phyloP scores from a whole-genome alignment of 2,329 filamentous ascomycete genomes.

The Fusarium sp. region DNA sequence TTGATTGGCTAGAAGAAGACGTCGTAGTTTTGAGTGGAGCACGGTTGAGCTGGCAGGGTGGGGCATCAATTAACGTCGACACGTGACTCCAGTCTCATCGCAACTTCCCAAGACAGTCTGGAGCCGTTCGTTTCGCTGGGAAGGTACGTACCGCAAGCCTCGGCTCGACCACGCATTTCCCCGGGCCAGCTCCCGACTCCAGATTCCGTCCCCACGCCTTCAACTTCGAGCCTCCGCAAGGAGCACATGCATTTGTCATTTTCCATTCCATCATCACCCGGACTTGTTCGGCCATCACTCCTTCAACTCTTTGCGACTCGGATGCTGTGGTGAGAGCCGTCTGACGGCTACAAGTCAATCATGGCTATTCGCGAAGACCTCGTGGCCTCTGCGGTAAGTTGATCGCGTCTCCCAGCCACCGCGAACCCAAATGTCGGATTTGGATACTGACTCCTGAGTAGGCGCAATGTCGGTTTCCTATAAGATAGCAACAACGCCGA shows the following conservation, averaged over 20 bases:
- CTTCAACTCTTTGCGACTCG: conserved; percentile 13
- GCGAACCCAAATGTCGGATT: conserved; percentile 2
- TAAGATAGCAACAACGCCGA: neutral
- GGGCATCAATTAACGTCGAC: neutral
- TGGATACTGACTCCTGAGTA: conserved; percentile 32
- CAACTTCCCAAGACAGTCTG: neutral
- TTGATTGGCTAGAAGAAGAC: conserved; percentile 42
- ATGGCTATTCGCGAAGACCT: conserved; percentile 96
- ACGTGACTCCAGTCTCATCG: conserved; percentile 18
- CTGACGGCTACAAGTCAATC: conserved; percentile 40
- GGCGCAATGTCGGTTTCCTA: conserved; percentile 55
- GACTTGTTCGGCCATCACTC: conserved; percentile 3
- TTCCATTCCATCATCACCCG: conserved; percentile 30
- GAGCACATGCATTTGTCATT: conserved; percentile 45
- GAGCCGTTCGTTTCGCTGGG: neutral
- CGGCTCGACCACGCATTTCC: conserved; percentile 44
- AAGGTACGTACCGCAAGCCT: conserved; percentile 43
- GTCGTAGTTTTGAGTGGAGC: conserved; percentile 12
- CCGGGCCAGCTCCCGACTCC: conserved; percentile 42
- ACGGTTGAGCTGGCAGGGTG: conserved; percentile 24
- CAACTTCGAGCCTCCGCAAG: conserved; percentile 26
- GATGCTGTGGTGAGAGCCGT: conserved; percentile 40
- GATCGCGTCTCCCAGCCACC: conserved; percentile 13
- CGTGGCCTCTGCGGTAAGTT: conserved; percentile 79
- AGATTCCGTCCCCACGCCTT: conserved; percentile 32